Base-by-base conservation (phyloP, 805 yeast species). In the Lachancea sp. region DNA sequence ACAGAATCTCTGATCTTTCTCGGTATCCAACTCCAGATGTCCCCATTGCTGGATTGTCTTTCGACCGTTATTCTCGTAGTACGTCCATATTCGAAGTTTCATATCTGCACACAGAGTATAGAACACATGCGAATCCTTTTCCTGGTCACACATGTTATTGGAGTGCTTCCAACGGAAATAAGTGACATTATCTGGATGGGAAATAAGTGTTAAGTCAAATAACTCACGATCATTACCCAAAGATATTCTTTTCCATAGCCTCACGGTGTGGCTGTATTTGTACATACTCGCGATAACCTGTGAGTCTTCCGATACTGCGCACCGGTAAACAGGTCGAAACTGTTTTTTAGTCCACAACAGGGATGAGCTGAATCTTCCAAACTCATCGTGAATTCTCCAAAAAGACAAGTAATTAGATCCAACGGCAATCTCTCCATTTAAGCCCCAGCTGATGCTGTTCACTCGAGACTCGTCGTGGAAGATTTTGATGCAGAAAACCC, bases 201-300 rank as follows among this genome's bases (percentile, higher is more conserved):
- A 70, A 17, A 87, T 61, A 50, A 83, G 80, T 0, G 77, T 64
- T 46, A 86, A 64, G 50, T 83, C 92, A 56, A 86, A 87, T 20
- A 71, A 69, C 5, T 80, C 70, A 29, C 77, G 71, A 25, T 75
- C 77, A 20, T 72, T 71, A 24, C 83, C 87, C 52, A 78, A 84
- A 6, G 82, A 73, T 6, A 78, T 68, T 37, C 96, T 66, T 40
- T 78, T 70, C 95, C 96, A 89, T 2, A 86, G 68, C 54, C 85
- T 86, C 21, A 85, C 78, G 11, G 83, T 65, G 25, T 69, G 68
- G 56, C 86, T 95, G 55, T 71, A 75, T 29, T 65, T 66, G 0
- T 83, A 79, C 28, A 74, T 70, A 36, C 81, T 72, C 7, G 88
- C 83, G 16, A 88, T 75, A 32, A 79, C 68, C 38, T 72, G 71